Base-by-base conservation (phyloP, 169 alveolate species). In the Condylostoma magnum region DNA sequence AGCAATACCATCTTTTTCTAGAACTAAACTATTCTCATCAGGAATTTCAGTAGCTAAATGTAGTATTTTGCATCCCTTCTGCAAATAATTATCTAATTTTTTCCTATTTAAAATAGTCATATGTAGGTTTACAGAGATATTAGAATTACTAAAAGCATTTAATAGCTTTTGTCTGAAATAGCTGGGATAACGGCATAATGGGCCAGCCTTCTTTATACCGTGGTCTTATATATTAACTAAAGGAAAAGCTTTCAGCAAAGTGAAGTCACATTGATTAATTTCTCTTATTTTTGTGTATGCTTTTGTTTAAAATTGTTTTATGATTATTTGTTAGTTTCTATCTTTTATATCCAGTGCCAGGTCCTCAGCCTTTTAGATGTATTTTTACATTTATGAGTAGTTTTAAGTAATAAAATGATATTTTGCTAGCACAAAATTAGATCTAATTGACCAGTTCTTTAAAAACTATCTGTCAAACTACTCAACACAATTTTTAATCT, bases 41-140 rank as follows among this genome's bases (percentile, higher is more conserved):
- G 25, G 44, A 4, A 66, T 30, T 43, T 66, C 75, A 22, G 53
- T 46, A 20, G 75, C 58, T 2, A 66, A 20, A 66, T 66, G 75
- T 10, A 66, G 25, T 2, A 66, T 31, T 30, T 15, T 47, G 28
- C 53, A 27, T 1, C 36, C 36, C 33, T 66, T 36, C 18, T 46
- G 15, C 1, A 66, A 18, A 31, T 18, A 46, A 18, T 46, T 18
- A 28, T 43, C 6, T 5, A 66, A 30, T 2, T 43, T 66, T 0
- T 43, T 50, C 30, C 10, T 25, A 44, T 57, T 22, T 2, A 22
- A 46, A 47, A 30, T 66, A 27, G 43, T 63, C 12, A 66, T 15
- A 6, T 41, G 15, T 46, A 66, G 12, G 28, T 31, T 28, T 1
- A 66, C 28, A 46, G 25, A 41, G 43, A 46, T 66, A n/a, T 20